Conservation (phyloP, 2,329 filamentous ascomycete species). For the Endoconidiophora polonica region DNA sequence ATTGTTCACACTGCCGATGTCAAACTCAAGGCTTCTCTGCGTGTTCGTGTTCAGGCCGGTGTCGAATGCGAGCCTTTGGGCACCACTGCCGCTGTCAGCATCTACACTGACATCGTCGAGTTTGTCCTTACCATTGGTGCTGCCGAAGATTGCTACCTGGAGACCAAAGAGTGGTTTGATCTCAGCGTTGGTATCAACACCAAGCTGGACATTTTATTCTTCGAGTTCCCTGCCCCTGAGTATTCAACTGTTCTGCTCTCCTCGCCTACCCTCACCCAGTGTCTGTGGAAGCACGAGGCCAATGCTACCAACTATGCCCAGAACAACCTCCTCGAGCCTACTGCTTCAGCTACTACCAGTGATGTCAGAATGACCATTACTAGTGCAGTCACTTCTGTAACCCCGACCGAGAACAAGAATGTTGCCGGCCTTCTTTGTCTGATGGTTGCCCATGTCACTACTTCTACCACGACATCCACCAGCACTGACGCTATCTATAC, state of each 20-base stretch:
- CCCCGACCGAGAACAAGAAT: background rate
- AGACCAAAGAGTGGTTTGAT: conserved; percentile 22
- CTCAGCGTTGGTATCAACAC: conserved; percentile 25
- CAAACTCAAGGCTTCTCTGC: conserved; percentile 31
- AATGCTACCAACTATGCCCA: background rate
- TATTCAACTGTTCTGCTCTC: conserved; percentile 24
- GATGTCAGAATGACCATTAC: too few species aligned
- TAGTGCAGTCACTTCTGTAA: background rate
- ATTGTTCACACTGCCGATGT: conserved; percentile 29
- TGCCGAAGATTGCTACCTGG: conserved; percentile 22
- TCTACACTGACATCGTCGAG: conserved; percentile 38
- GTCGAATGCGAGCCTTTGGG: conserved; percentile 23
- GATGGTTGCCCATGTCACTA: background rate
- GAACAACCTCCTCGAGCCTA: too few species aligned
- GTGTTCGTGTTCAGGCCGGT: conserved; percentile 31
- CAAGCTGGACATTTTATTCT: conserved; percentile 22
- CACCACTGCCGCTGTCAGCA: conserved; percentile 27
- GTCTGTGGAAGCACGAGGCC: conserved; percentile 16
- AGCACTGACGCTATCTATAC: background rate
- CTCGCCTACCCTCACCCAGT: conserved; percentile 23
- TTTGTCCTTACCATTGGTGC: conserved; percentile 28
- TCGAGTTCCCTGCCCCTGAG: conserved; percentile 25
- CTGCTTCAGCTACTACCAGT: too few species aligned
- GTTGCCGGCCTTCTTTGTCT: background rate
- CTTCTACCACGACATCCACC: background rate